Conservation (phyloP, 345 rosid genomes). For the Firmiana major region DNA sequence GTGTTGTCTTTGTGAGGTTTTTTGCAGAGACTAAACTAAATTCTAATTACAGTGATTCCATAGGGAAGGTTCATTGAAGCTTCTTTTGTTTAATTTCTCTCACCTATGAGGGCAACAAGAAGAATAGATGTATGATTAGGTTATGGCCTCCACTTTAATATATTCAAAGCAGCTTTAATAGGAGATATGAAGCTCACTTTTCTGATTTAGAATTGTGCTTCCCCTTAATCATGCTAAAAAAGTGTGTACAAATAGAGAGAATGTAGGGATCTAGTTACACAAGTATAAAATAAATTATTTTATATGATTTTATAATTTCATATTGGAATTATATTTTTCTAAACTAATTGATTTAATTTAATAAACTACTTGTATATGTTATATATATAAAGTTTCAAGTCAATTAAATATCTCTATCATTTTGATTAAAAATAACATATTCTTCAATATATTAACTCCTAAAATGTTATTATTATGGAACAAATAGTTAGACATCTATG, state of each 20-base stretch:
- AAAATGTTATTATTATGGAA: too few relatives aligned
- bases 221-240: neutral
- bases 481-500: too few relatives aligned
- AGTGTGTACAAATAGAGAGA: neutral
- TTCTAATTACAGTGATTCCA: neutral
- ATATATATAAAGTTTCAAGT: too few relatives aligned
- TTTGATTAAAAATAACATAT: too few relatives aligned
- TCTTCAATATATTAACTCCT: too few relatives aligned
- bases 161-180: slow-evolving; percentile 11
- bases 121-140: slow-evolving; percentile 17
- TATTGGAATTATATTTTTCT: too few relatives aligned
- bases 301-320: too few relatives aligned
- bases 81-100: neutral
- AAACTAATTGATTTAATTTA: too few relatives aligned
- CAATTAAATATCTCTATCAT: too few relatives aligned
- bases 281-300: too few relatives aligned
- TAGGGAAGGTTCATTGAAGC: slow-evolving; percentile 17
- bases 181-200: slow-evolving; percentile 18
- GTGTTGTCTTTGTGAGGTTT: slow-evolving; percentile 2
- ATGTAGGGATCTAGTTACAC: too few relatives aligned
- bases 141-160: slow-evolving; percentile 14
- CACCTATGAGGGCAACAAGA: slow-evolving; percentile 10
- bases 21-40: neutral
- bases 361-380: too few relatives aligned
- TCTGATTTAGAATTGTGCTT: neutral